Base-by-base conservation (phyloP, 345 rosid genomes). In the Psidium guajava region DNA sequence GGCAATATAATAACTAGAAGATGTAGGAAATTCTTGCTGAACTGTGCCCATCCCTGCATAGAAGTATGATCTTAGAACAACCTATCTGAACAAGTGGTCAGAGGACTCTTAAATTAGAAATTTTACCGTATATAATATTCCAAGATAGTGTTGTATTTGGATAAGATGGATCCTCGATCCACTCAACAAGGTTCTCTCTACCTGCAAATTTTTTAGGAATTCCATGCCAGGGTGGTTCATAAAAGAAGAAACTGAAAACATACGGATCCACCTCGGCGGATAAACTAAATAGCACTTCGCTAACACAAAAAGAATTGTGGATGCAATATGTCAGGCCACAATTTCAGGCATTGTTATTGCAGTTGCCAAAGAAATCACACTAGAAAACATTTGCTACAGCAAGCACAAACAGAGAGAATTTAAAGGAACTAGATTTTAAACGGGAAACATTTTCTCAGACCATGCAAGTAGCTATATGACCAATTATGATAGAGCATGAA, bases 111-210 rank as follows among this genome's bases (percentile, higher is more conserved):
- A 64, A 13, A 25, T 69, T 22, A 53, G 27, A 82, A 22, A 42
- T 52, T 69, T 61, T 86, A 93, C 95, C 95, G 49, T 85, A 1
- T 20, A 94, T 90, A 24, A 93, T 91, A 83, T 91, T 91, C 94
- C 95, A 92, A 13, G 96, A 94, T 84, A 94, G 85, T 84, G 93
- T 92, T 88, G 90, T 57, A 82, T 89, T 91, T 27, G 95, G 92
- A 85, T 91, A 86, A 24, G 96, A 92, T 58, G 93, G 95, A 75
- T 92, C 93, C 28, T 91, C 90, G 50, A 92, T 82, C 96, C 96
- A 94, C 56, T 87, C 89, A 20, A 54, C 87, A 15, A 94, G 90
- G 89, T 90, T 86, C 61, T 92, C 90, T 69, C 81, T 75, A 61
- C 93, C 96, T 92, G 92, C 88, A 87, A 22, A 27, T 85, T 40